Percentiles rank a stretch among this genome's conserved stretches.
phyloP scores from a whole-genome alignment of 495 filamentous ascomycete genomes.

The Hapsidospora chrysogenum region DNA sequence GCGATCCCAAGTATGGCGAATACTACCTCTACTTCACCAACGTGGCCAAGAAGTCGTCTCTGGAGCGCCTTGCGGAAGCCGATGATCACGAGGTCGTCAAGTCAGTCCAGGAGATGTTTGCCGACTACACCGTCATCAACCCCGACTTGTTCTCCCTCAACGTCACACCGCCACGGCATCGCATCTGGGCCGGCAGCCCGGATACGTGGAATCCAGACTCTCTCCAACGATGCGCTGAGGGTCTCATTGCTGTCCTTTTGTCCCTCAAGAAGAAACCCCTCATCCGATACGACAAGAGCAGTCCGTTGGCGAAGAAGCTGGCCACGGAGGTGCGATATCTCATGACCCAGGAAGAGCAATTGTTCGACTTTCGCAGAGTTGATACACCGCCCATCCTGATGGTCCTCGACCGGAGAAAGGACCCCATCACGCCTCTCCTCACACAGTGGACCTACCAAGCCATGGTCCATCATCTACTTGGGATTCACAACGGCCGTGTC shows the following conservation, averaged over 20 bases:
- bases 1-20: slow-evolving; percentile 95
- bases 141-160: slow-evolving; percentile 81
- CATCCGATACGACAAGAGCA: slow-evolving; percentile 89
- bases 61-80: slow-evolving; percentile 91
- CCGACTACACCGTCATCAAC: slow-evolving; percentile 88
- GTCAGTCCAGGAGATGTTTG: slow-evolving; percentile 83
- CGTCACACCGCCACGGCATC: slow-evolving; percentile 53
- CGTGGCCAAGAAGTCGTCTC: slow-evolving; percentile 86
- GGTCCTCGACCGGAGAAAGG: slow-evolving; percentile 80
- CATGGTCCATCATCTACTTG: slow-evolving; percentile 93
- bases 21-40: slow-evolving; percentile 97
- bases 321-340: slow-evolving; percentile 83
- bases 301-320: slow-evolving; percentile 76
- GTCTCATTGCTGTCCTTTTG: slow-evolving; percentile 63
- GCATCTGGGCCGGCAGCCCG: slow-evolving; percentile 63
- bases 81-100: slow-evolving; percentile 95
- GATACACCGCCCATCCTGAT: slow-evolving; percentile 91
- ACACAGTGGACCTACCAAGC: slow-evolving; percentile 99
- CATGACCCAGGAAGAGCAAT: slow-evolving; percentile 86
- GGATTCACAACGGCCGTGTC: slow-evolving; percentile 83
- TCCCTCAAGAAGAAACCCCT: slow-evolving; percentile 91
- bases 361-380: slow-evolving; percentile 91
- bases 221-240: slow-evolving; percentile 69
- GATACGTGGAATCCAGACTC: slow-evolving; percentile 86
- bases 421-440: slow-evolving; percentile 87